These are phyloP conservation scores for Corylus avellana DNA, from an alignment of 306 rosid species.

Conservation along the genomic window DNA sequence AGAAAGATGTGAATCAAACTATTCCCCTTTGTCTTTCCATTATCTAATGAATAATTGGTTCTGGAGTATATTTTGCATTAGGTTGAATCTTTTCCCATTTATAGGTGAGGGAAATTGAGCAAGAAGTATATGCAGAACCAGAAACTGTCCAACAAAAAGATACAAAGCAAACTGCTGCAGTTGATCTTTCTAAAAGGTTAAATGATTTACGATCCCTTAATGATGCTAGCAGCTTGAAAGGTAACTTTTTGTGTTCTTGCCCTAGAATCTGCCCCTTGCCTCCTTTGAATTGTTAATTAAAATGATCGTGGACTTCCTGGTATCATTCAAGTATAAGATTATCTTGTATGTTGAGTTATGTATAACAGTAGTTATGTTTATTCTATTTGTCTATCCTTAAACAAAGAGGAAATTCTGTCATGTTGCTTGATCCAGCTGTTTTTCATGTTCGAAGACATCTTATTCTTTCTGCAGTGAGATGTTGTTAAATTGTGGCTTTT, in stretches of 20 bases:
- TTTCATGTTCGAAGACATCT: neutral
- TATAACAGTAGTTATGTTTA: neutral
- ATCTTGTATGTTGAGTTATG: neutral
- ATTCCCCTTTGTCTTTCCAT: neutral
- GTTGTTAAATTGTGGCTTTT: neutral
- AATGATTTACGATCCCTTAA: slow-evolving; percentile 77
- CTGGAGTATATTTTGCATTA: neutral
- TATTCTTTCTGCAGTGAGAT: neutral
- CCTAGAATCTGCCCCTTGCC: neutral
- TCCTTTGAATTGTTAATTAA: slow-evolving; percentile 4
- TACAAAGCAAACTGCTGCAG: slow-evolving; percentile 76
- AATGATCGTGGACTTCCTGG: neutral
- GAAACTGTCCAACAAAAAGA: slow-evolving; percentile 63
- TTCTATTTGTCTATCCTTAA: neutral
- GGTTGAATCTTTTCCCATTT: slow-evolving; percentile 25
- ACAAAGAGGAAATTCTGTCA: neutral
- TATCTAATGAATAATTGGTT: neutral
- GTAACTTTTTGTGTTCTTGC: slow-evolving; percentile 38
- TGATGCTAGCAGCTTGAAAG: slow-evolving; percentile 89
- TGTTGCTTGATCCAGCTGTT: neutral
- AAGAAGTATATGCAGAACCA: slow-evolving; percentile 63
- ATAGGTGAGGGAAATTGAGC: slow-evolving; percentile 91
- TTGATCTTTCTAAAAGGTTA: slow-evolving; percentile 88
- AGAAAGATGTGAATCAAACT: neutral
- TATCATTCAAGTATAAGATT: neutral